Percentiles rank a stretch among this genome's conserved stretches.
These are phyloP conservation scores for Stephania japonica DNA, from an alignment of 164 flowering plant species.

Conservation along the genomic window DNA sequence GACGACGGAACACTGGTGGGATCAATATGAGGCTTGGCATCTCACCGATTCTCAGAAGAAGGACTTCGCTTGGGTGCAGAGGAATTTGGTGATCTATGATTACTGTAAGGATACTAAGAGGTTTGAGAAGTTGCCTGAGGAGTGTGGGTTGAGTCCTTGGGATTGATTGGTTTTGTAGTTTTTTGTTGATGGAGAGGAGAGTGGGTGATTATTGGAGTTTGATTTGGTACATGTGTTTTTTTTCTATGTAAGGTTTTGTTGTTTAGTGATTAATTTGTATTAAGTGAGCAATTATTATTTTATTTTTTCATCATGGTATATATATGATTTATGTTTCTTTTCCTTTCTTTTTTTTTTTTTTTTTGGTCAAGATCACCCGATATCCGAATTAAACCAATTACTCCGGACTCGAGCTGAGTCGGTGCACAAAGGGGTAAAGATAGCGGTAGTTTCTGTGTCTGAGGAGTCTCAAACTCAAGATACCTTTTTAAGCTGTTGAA, in stretches of 20 bases:
- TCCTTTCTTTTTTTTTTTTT: too few relatives aligned
- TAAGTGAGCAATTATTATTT: not conserved
- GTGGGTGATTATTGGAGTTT: too few relatives aligned
- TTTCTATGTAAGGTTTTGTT: not conserved
- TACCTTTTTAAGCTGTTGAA: too few relatives aligned
- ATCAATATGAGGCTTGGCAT: slow-evolving; percentile 76
- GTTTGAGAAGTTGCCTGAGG: slow-evolving; percentile 49
- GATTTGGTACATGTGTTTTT: not conserved
- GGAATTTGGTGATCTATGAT: slow-evolving; percentile 79
- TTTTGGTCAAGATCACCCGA: too few relatives aligned
- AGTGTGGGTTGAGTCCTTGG: slow-evolving; percentile 79
- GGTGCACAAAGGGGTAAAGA: too few relatives aligned
- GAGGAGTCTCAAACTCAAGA: too few relatives aligned
- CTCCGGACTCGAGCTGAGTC: too few relatives aligned
- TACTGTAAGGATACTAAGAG: slow-evolving; percentile 72
- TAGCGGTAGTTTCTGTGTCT: too few relatives aligned
- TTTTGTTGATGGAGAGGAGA: too few relatives aligned
- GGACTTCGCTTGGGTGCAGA: slow-evolving; percentile 82
- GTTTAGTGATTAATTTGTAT: not conserved
- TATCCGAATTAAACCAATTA: too few relatives aligned
- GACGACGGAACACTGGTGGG: slow-evolving; percentile 87
- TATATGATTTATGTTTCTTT: too few relatives aligned
- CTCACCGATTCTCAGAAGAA: slow-evolving; percentile 50
- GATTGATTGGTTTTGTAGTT: slow-evolving; percentile 18
- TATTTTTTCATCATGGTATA: not conserved